Conservation (phyloP, 371 early-diverging fungal species). For the Actinomortierella ambigua region DNA sequence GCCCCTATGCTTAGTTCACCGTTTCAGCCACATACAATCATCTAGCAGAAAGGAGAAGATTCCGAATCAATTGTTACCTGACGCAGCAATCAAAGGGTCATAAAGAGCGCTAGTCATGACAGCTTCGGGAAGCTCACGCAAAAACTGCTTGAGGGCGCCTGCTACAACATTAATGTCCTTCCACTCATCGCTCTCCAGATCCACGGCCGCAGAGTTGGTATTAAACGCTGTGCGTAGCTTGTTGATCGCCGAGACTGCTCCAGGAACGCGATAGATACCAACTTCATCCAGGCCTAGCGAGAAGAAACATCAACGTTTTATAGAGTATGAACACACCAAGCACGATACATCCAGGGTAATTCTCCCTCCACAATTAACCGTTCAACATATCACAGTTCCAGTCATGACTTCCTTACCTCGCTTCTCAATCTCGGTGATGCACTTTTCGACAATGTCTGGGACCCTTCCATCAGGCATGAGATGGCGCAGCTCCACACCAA, state of each 20-base stretch:
- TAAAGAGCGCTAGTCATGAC: conserved; percentile 83
- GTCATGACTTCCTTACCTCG: conserved; percentile 56
- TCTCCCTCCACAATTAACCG: too few species aligned
- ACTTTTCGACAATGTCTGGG: conserved; percentile 70
- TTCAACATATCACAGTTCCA: too few species aligned
- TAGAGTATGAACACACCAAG: too few species aligned
- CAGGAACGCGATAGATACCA: conserved; percentile 84
- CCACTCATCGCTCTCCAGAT: conserved; percentile 70
- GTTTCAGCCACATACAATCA: too few species aligned
- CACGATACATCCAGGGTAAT: too few species aligned
- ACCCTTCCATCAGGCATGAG: conserved; percentile 66
- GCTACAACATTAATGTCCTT: conserved; percentile 88
- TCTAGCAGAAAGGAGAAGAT: too few species aligned
- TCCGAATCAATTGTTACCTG: conserved; percentile 55
- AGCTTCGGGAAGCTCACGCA: conserved; percentile 94
- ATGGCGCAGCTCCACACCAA: conserved; percentile 65
- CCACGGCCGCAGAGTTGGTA: conserved; percentile 53
- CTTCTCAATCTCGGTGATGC: conserved; percentile 76
- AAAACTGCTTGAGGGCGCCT: conserved; percentile 91
- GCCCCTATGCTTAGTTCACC: too few species aligned
- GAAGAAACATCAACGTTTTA: background rate
- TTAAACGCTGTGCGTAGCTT: conserved; percentile 68
- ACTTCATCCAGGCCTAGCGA: conserved; percentile 74
- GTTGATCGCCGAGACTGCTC: conserved; percentile 69
- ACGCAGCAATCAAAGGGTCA: conserved; percentile 82